Evolutionary conservation across 140 eudicot species (phyloP).

Genomic region (Oenanthe javanica): DNA sequence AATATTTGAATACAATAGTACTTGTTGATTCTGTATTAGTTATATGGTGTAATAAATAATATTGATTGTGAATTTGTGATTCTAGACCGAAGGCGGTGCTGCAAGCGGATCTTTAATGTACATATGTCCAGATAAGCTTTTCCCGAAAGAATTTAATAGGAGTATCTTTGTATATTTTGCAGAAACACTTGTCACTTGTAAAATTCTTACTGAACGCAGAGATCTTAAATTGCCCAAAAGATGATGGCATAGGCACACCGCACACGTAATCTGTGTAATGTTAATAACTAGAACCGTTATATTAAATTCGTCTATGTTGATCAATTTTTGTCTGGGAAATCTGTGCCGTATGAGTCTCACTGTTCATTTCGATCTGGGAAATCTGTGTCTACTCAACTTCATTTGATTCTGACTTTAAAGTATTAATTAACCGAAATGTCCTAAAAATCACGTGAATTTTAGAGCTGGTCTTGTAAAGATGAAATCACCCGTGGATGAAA

Average conservation of each 20-base stretch:
- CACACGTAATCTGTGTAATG: not conserved
- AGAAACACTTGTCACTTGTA: not conserved
- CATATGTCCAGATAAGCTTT: conserved; percentile 28
- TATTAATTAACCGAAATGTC: no score
- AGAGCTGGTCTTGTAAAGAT: no score
- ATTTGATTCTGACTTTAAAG: not conserved
- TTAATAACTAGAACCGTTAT: not conserved
- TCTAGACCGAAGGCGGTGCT: conserved; percentile 71
- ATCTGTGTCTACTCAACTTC: not conserved
- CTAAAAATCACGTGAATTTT: no score
- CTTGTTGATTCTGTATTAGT: conserved; percentile 1
- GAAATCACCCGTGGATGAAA: no score
- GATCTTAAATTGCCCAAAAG: not conserved
- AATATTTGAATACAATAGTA: not conserved
- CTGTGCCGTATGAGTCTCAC: not conserved
- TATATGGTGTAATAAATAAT: not conserved
- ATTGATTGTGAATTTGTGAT: not conserved
- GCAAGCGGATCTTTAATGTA: conserved; percentile 59
- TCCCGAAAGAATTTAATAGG: not conserved
- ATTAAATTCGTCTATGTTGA: not conserved
- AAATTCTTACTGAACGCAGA: not conserved
- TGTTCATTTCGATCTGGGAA: not conserved
- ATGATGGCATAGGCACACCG: not conserved
- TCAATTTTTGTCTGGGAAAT: not conserved
- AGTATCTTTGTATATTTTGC: no score